These are phyloP conservation scores for Heliamphora exappendiculata DNA, from an alignment of 148 eudicot species.

Conservation along the genomic window DNA sequence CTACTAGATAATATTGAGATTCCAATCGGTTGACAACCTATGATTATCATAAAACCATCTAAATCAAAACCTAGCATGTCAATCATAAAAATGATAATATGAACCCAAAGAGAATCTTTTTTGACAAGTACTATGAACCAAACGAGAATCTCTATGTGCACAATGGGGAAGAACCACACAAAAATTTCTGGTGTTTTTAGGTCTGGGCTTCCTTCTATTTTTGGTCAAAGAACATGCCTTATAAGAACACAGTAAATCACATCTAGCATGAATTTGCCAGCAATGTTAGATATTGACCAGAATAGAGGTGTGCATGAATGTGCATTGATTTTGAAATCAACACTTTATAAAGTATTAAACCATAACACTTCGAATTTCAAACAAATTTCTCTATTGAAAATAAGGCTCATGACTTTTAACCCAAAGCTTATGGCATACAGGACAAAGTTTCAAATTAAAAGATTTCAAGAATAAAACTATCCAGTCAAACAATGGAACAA, in stretches of 20 bases:
- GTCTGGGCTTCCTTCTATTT: too few relatives aligned
- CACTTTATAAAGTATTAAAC: neutral
- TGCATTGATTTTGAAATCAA: neutral
- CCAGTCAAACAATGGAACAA: neutral
- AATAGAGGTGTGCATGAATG: neutral
- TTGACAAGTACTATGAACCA: too few relatives aligned
- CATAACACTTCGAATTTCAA: conserved; percentile 1
- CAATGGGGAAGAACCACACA: neutral
- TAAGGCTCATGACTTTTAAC: neutral
- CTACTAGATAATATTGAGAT: neutral
- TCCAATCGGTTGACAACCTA: neutral
- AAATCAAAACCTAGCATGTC: neutral
- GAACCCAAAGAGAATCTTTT: too few relatives aligned
- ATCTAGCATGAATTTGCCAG: neutral
- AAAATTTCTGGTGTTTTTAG: too few relatives aligned
- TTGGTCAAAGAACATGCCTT: too few relatives aligned
- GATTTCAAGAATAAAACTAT: neutral
- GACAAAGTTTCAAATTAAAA: neutral
- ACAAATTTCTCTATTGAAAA: neutral
- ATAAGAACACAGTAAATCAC: neutral
- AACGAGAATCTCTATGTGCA: neutral
- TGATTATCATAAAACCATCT: neutral
- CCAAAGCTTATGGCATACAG: neutral
- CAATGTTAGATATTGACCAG: neutral
- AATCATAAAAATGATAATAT: neutral